A percentile compares a stretch with the other conserved stretches of the same genome.
These are phyloP conservation scores for Castanea sativa DNA, from an alignment of 306 rosid species.

Conservation along the genomic window DNA sequence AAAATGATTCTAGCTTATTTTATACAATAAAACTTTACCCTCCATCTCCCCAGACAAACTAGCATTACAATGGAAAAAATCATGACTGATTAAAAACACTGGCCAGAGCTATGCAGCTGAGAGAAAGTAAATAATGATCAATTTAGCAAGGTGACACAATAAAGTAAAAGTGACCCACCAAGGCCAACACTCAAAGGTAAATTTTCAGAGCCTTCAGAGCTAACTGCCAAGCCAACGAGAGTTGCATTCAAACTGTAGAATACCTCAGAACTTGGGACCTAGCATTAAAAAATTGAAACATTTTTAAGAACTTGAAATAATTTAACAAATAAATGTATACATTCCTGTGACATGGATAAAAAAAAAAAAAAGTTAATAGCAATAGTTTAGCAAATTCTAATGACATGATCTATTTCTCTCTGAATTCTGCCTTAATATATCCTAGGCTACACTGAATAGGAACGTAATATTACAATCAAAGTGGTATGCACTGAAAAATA, in stretches of 20 bases:
- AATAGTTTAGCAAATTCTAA: background rate
- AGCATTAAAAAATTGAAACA: slow-evolving; percentile 19
- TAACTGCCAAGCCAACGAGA: slow-evolving; percentile 83
- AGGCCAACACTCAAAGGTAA: slow-evolving; percentile 85
- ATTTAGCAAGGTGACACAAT: background rate
- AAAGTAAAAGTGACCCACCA: slow-evolving; percentile 52
- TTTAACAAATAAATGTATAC: background rate
- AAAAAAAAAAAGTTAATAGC: background rate
- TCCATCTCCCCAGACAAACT: background rate
- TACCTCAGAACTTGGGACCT: slow-evolving; percentile 74
- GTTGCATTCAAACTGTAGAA: slow-evolving; percentile 75
- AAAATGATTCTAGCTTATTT: background rate
- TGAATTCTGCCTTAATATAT: background rate
- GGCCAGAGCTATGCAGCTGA: background rate
- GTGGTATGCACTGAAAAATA: background rate
- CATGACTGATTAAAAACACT: background rate
- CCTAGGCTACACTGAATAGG: background rate
- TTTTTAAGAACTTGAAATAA: background rate
- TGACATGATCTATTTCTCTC: background rate
- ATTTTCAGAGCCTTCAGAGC: slow-evolving; percentile 52
- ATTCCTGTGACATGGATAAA: background rate
- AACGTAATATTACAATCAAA: background rate
- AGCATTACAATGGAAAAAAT: background rate
- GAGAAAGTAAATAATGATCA: background rate
- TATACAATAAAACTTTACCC: background rate